Conservation (phyloP, 169 alveolate genomes). For the Pseudocohnilembus persalinus region DNA sequence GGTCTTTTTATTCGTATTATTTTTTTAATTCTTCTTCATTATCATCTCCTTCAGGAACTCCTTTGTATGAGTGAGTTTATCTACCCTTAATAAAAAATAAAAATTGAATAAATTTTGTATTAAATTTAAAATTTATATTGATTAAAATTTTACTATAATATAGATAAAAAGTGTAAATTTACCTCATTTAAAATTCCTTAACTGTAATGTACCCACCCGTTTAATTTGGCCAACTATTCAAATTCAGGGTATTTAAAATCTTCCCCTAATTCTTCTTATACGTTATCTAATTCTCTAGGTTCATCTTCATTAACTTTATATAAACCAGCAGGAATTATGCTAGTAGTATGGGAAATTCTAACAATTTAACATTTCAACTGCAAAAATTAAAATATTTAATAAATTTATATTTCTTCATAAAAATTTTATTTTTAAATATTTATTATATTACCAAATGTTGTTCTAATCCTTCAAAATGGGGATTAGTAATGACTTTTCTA, state of each 20-base stretch:
- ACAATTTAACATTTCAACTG: conserved; percentile 70
- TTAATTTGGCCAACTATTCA: conserved; percentile 9
- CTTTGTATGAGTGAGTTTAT: conserved; percentile 19
- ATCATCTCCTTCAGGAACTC: conserved; percentile 33
- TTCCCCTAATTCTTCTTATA: conserved; percentile 14
- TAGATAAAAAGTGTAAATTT: neutral
- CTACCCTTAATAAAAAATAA: conserved; percentile 9
- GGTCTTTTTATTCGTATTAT: conserved; percentile 33
- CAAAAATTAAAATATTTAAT: conserved; percentile 20
- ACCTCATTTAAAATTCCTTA: conserved; percentile 26
- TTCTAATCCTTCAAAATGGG: conserved; percentile 79
- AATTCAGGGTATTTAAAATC: conserved; percentile 36
- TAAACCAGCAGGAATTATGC: conserved; percentile 63
- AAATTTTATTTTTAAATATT: too few relatives aligned
- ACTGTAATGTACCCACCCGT: conserved; percentile 40
- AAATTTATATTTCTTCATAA: too few relatives aligned
- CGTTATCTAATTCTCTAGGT: conserved; percentile 12
- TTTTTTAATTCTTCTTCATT: conserved; percentile 29
- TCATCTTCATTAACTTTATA: conserved; percentile 51
- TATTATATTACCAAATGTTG: conserved; percentile 50
- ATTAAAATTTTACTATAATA: too few relatives aligned
- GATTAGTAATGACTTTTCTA: conserved; percentile 72
- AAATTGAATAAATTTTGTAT: neutral
- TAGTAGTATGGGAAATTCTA: conserved; percentile 67
- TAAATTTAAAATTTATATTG: too few relatives aligned